Evolutionary conservation across 148 eudicot genomes (phyloP).

Genomic region (Rhododendron simsii): DNA sequence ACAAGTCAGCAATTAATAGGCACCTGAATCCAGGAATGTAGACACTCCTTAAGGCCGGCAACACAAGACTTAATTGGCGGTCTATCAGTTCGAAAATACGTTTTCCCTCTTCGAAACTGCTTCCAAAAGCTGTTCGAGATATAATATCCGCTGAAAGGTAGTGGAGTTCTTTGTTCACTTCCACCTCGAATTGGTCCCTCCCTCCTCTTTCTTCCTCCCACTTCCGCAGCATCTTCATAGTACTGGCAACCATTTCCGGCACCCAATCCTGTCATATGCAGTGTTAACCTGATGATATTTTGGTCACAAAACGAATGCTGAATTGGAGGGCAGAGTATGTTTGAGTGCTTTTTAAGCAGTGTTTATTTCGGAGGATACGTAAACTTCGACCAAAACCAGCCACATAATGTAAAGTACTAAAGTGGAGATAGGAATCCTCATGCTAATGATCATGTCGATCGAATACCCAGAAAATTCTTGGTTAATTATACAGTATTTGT

Average conservation of each 20-base stretch:
- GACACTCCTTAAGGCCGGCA: constrained; percentile 58
- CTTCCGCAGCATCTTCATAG: constrained; percentile 30
- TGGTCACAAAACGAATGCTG: neutral
- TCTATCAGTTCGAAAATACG: constrained; percentile 63
- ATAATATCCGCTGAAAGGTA: constrained; percentile 63
- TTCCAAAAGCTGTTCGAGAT: constrained; percentile 82
- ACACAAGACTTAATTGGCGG: constrained; percentile 43
- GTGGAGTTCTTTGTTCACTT: constrained; percentile 57
- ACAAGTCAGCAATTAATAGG: neutral
- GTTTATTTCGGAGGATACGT: neutral
- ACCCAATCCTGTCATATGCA: constrained; percentile 55
- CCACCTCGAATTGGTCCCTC: constrained; percentile 58
- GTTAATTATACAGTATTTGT: too few species aligned
- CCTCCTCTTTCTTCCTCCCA: constrained; percentile 49
- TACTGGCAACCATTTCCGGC: constrained; percentile 66
- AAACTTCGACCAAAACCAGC: neutral
- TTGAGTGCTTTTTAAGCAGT: neutral
- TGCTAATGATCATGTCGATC: too few species aligned
- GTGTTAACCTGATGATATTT: neutral
- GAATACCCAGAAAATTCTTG: too few species aligned
- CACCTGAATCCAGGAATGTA: constrained; percentile 88
- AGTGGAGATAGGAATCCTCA: too few species aligned
- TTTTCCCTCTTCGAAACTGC: constrained; percentile 69
- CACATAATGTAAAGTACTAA: neutral
- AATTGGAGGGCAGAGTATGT: neutral